Base-by-base conservation (phyloP, 164 flowering plant species). In the Litsea cubeba region DNA sequence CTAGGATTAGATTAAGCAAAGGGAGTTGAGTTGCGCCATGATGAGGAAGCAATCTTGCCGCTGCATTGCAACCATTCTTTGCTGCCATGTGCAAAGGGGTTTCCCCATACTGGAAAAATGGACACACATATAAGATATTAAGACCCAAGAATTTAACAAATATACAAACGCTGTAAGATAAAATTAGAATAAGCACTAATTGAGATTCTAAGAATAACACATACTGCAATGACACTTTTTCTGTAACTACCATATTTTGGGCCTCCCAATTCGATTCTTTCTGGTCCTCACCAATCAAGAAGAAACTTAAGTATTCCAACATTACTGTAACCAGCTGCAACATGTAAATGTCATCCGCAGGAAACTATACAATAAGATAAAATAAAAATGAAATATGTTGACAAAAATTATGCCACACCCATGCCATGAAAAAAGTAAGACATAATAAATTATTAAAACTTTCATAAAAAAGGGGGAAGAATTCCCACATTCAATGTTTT, bases 81-180 rank as follows among this genome's bases (percentile, higher is more conserved):
- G 99, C 92, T 12, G 98, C 99, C 95, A 94, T 91, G 79, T 94
- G 98, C 81, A 96, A 84, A 26, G 99, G 97, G 74, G 97, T 94
- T 85, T 96, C 97, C 68, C 99, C 98, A 83, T 94, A 92, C 99
- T 94, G 91, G 79, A 79, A 68, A 30, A 30, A 24, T 65, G 32
- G 65, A 24, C 5, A 60, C 35, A 72, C 62, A 63, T 68, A 30
- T 15, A 12, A 51, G 58, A 76, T 32, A 28, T 76, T 65, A 72
- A 62, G 69, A 62, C 20, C 28, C 22, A 22, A 12, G 25, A 18
- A 30, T 30, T 63, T 24, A 77, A 72, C 50, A 50, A 70, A 65
- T 35, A 65, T 28, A 68, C 20, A 50, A n/a, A 40, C 24, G 8
- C 12, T 5, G 35, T 50, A 26, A 60, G 23, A 49, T 25, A 3